Evolutionary conservation across 108 stramenopile species (phyloP).

Genomic region (Aurantiochytrium sp.): DNA sequence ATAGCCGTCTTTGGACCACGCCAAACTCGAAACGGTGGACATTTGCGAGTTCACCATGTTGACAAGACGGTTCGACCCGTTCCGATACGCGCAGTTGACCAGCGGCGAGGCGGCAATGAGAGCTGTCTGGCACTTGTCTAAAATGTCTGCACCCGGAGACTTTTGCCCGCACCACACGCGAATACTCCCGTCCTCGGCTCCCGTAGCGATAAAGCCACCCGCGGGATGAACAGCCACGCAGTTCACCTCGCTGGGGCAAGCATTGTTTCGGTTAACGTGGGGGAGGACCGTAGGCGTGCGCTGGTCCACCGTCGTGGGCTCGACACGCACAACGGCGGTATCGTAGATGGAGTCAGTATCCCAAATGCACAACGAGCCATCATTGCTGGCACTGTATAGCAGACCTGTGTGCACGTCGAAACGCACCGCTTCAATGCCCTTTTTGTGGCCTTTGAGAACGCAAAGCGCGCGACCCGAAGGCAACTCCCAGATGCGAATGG

Average conservation of each 20-base stretch:
- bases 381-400: neutral
- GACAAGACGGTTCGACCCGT: neutral
- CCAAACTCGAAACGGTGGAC: neutral
- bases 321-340: neutral
- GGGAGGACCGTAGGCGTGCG: neutral
- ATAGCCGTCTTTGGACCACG: constrained; percentile 14
- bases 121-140: neutral
- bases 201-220: neutral
- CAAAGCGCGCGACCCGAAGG: neutral
- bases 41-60: neutral
- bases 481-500: constrained; percentile 13
- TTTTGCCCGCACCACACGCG: neutral
- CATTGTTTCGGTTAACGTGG: neutral
- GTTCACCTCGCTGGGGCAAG: neutral
- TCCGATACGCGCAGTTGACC: neutral
- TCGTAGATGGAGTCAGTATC: neutral
- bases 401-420: neutral
- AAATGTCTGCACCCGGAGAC: neutral
- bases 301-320: neutral
- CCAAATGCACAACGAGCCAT: neutral
- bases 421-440: neutral
- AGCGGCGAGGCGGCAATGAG: constrained; percentile 9
- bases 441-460: neutral
- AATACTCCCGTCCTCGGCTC: neutral
- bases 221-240: neutral